Conservation (phyloP, 2,329 filamentous ascomycete genomes). For the Arthrocladium fulminans region DNA sequence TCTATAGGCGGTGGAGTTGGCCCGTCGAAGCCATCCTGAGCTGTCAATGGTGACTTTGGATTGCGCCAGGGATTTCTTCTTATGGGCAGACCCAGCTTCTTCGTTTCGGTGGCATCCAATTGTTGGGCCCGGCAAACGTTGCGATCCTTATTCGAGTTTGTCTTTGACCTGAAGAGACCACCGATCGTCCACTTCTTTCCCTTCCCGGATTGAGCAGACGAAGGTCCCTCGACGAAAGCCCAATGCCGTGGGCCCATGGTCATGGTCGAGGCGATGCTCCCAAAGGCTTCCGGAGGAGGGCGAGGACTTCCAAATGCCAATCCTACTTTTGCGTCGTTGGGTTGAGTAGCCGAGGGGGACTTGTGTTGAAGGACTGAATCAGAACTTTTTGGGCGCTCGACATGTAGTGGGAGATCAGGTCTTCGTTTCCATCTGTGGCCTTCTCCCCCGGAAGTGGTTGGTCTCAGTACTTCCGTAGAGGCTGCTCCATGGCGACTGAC, state of each 20-base stretch:
- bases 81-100: conserved; percentile 1
- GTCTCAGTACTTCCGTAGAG: neutral
- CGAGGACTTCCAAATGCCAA: conserved; percentile 65
- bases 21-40: neutral
- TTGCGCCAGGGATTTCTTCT: neutral
- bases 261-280: conserved; percentile 1
- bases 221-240: conserved; percentile 8
- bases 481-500: neutral
- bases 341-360: neutral
- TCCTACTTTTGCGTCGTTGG: conserved; percentile 50
- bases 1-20: neutral
- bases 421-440: neutral
- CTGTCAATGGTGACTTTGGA: neutral
- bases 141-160: neutral
- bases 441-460: conserved; percentile 2
- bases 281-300: conserved; percentile 16
- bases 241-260: conserved; percentile 7
- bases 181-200: conserved; percentile 40
- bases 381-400: conserved; percentile 5
- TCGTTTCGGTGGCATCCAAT: neutral
- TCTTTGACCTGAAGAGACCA: conserved; percentile 34
- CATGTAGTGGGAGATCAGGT: conserved; percentile 1
- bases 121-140: neutral
- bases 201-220: conserved; percentile 12
- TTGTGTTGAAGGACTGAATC: neutral